Base-by-base conservation (phyloP, 257 asterid genomes). In the Lantana camara region DNA sequence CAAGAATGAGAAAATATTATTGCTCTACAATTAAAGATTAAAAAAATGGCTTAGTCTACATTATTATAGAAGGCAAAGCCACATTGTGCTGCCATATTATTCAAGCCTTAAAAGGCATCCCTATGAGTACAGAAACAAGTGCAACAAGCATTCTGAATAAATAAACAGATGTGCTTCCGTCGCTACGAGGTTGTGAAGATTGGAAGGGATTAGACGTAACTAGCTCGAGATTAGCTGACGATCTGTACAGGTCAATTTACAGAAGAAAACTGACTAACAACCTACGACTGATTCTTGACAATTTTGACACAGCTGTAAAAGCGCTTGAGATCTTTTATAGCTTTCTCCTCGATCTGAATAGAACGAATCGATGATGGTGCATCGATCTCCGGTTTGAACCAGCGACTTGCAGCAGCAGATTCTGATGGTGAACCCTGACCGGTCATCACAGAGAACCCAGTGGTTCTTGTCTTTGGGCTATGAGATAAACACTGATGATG, bases 331-430 rank as follows among this genome's bases (percentile, higher is more conserved):
- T 94, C 98, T 60, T 90, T 91, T 3, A 90, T 90, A 19, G 99
- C 99, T 80, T 66, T 83, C 76, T 94, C 99, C 82, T 94, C 96
- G 11, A 90, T 90, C 79, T 94, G 96, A 63, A 94, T 90, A 0
- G 95, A 90, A 41, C 95, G 95, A 35, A 94, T 63, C 2, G 98
- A 72, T 4, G 95, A 90, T 13, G 99, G 87, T 13, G 80, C 58
- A 17, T 84, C 95, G 0, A 41, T 72, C 70, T 93, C 99, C 10
- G 96, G 95, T 71, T 84, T 93, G 71, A 90, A 93, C 99, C 99
- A 93, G 49, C 99, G 91, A 81, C 78, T 93, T 66, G 69, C n/a
- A 12, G 82, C 82, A 30, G 55, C 68, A 0, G 88, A 35, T 38
- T 90, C 97, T 8, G 92, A 84, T 38, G 95, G 92, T 13, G 97